phyloP scores from a whole-genome alignment of 2,329 filamentous ascomycete species.

The Aspergillus luchuensis region DNA sequence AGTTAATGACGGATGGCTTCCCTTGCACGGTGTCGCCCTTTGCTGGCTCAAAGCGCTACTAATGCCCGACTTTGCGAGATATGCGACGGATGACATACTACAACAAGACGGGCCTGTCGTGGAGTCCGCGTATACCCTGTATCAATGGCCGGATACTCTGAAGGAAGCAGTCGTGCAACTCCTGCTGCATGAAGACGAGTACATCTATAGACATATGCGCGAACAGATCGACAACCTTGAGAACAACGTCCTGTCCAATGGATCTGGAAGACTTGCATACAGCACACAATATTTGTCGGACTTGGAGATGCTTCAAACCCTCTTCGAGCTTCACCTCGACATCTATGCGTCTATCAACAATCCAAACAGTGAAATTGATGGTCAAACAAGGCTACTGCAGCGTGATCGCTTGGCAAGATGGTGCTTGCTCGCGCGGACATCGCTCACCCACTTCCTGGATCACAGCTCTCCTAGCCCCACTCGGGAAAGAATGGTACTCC shows the following conservation, averaged over 20 bases:
- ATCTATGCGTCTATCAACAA: constrained; percentile 65
- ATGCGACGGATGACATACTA: constrained; percentile 9
- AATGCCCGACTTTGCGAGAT: constrained; percentile 39
- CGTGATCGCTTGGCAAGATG: constrained; percentile 63
- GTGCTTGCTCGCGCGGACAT: constrained; percentile 59
- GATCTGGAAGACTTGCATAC: constrained; percentile 24
- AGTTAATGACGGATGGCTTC: constrained; percentile 52
- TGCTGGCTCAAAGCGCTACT: constrained; percentile 57
- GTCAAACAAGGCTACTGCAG: constrained; percentile 55
- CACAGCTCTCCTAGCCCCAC: constrained; percentile 30
- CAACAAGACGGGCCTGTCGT: constrained; percentile 20
- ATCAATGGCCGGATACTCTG: constrained; percentile 57
- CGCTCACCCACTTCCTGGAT: constrained; percentile 49
- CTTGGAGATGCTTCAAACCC: constrained; percentile 58
- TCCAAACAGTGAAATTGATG: constrained; percentile 58
- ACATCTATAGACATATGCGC: constrained; percentile 48
- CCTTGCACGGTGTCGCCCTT: constrained; percentile 55
- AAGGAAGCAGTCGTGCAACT: constrained; percentile 58
- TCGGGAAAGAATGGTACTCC: constrained; percentile 53
- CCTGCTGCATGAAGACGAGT: constrained; percentile 57
- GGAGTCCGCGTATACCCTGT: constrained; percentile 55
- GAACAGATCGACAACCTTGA: constrained; percentile 36
- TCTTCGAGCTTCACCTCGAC: constrained; percentile 70
- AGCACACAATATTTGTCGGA: constrained; percentile 37
- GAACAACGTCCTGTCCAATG: constrained; percentile 28